phyloP scores from a whole-genome alignment of 176 grass and related monocot genomes.

The Aegilops bicornis region DNA sequence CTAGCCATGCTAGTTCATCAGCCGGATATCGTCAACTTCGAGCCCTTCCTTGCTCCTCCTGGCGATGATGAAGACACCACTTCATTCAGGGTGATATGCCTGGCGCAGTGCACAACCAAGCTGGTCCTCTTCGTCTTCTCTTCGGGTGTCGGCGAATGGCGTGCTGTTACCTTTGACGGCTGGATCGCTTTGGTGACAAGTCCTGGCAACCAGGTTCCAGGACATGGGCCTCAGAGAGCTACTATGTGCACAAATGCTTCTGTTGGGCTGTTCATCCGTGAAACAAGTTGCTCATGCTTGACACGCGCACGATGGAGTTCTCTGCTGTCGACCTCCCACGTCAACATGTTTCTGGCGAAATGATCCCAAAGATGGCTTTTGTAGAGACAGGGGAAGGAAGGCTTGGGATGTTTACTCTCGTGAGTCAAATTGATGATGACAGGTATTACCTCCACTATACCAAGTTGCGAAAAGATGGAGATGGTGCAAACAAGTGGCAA shows the following conservation, averaged over 20 bases:
- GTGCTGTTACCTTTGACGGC: neutral
- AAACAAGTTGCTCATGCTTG: constrained; percentile 15
- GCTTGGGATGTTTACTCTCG: constrained; percentile 6
- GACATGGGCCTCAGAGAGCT: neutral
- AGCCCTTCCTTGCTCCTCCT: constrained; percentile 21
- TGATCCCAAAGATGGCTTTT: neutral
- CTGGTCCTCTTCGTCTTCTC: constrained; percentile 9
- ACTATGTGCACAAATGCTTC: constrained; percentile 1
- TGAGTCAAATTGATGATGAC: neutral
- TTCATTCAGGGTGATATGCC: constrained; percentile 17
- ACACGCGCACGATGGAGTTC: neutral
- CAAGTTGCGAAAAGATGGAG: neutral
- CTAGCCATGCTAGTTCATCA: neutral
- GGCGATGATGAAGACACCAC: neutral
- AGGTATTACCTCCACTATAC: neutral
- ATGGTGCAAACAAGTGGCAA: neutral
- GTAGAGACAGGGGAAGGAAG: constrained; percentile 1
- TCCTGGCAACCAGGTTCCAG: neutral
- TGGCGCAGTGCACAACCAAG: neutral
- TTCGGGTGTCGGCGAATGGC: neutral
- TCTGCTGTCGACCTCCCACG: neutral
- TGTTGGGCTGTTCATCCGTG: neutral
- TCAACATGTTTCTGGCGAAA: neutral
- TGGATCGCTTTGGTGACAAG: neutral
- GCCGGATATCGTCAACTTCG: neutral